Conservation (phyloP, 306 rosid genomes). For the Rosa multiflora region DNA sequence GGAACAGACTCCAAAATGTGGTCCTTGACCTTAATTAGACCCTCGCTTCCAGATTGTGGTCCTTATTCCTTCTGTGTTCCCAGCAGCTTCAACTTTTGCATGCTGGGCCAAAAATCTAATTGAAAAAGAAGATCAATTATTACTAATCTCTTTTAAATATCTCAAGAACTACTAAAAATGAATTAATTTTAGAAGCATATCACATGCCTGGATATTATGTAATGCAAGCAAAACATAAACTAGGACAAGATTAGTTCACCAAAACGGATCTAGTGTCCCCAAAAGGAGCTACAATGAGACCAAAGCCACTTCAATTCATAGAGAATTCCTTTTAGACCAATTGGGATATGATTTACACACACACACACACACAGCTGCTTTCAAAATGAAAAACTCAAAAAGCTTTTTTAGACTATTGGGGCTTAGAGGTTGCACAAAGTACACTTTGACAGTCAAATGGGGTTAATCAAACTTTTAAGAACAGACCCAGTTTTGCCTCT, state of each 20-base stretch:
- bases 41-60: slow-evolving; percentile 31
- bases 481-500: neutral
- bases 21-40: slow-evolving; percentile 16
- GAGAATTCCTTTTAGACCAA: slow-evolving; percentile 20
- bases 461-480: slow-evolving; percentile 8
- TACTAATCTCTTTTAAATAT: slow-evolving; percentile 4
- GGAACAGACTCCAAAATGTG: slow-evolving; percentile 14
- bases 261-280: slow-evolving; percentile 62
- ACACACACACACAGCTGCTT: neutral
- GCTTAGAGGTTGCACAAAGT: slow-evolving; percentile 30
- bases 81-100: slow-evolving; percentile 10
- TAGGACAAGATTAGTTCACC: slow-evolving; percentile 42
- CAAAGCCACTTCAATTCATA: slow-evolving; percentile 42
- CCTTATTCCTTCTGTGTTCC: slow-evolving; percentile 23
- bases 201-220: slow-evolving; percentile 46
- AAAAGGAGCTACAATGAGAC: slow-evolving; percentile 56
- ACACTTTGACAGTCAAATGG: slow-evolving; percentile 38
- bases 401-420: slow-evolving; percentile 19
- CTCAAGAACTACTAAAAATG: neutral
- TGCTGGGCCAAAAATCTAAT: neutral
- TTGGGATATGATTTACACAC: slow-evolving; percentile 15
- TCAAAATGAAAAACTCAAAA: slow-evolving; percentile 17
- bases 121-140: neutral
- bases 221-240: slow-evolving; percentile 34
- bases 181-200: slow-evolving; percentile 32